Evolutionary conservation across 129 eudicot genomes (phyloP).

Genomic region (Rutidosis leptorrhynchoides): DNA sequence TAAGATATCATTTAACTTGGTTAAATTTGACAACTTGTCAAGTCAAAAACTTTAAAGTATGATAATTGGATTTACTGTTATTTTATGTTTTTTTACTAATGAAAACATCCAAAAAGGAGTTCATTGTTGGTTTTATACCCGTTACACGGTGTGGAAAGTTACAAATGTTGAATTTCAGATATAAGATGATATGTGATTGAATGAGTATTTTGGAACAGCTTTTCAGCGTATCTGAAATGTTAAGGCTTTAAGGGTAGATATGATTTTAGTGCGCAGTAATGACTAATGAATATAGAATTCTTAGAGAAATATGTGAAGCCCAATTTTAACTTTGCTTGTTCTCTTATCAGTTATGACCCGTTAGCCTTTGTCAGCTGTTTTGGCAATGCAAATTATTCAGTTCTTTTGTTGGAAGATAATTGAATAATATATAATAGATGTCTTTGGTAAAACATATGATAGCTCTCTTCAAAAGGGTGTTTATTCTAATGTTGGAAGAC

Average conservation of each 20-base stretch:
- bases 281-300: not conserved
- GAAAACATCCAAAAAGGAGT: not conserved
- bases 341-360: not conserved
- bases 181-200: not conserved
- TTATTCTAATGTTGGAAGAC: not conserved
- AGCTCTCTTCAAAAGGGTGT: too few species aligned
- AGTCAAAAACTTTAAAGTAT: not conserved
- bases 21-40: not conserved
- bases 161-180: not conserved
- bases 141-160: not conserved
- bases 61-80: not conserved
- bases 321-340: not conserved
- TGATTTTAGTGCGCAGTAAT: not conserved
- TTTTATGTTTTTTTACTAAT: not conserved
- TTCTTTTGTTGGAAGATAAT: not conserved
- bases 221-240: slow-evolving; percentile 7
- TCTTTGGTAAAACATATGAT: not conserved
- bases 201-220: not conserved
- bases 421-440: too few species aligned
- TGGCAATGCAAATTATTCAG: not conserved
- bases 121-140: not conserved
- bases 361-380: not conserved
- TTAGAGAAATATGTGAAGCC: not conserved
- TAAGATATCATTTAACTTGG: not conserved
- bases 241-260: not conserved